phyloP scores from a whole-genome alignment of 148 eudicot species.

The Camellia sinensis region DNA sequence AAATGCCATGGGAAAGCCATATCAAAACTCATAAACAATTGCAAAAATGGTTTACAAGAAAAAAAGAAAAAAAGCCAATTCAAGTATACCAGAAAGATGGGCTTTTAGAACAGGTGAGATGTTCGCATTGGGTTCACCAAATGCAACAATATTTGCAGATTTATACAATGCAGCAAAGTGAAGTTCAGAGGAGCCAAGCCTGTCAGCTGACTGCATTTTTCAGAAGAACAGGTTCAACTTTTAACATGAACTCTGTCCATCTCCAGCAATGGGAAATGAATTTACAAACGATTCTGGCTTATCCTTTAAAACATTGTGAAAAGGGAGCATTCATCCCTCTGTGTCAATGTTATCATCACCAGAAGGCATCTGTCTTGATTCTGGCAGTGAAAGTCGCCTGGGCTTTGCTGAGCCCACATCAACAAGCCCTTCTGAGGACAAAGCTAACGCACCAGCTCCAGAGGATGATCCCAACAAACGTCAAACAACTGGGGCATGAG shows the following conservation, averaged over 20 bases:
- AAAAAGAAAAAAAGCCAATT: background rate
- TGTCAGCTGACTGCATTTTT: conserved; percentile 32
- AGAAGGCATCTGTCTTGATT: conserved; percentile 58
- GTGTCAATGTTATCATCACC: conserved; percentile 54
- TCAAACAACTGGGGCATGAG: conserved; percentile 48
- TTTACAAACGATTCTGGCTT: conserved; percentile 49
- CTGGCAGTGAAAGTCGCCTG: conserved; percentile 61
- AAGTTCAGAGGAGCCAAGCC: conserved; percentile 28
- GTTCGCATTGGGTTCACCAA: conserved; percentile 49
- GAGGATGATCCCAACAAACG: conserved; percentile 74
- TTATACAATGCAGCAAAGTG: conserved; percentile 54
- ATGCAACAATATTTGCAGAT: conserved; percentile 47
- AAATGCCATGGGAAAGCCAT: background rate
- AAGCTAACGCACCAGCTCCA: conserved; percentile 35
- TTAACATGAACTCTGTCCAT: conserved; percentile 57
- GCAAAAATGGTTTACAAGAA: background rate
- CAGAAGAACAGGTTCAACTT: conserved; percentile 32
- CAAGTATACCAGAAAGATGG: conserved; percentile 15
- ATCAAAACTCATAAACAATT: background rate
- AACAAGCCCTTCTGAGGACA: conserved; percentile 47
- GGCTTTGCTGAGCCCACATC: conserved; percentile 43
- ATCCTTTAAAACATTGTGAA: conserved; percentile 41
- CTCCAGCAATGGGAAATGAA: conserved; percentile 66
- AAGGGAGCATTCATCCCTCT: conserved; percentile 32
- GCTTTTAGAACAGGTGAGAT: conserved; percentile 32